phyloP scores from a whole-genome alignment of 495 filamentous ascomycete species.

The Trichoderma virens region DNA sequence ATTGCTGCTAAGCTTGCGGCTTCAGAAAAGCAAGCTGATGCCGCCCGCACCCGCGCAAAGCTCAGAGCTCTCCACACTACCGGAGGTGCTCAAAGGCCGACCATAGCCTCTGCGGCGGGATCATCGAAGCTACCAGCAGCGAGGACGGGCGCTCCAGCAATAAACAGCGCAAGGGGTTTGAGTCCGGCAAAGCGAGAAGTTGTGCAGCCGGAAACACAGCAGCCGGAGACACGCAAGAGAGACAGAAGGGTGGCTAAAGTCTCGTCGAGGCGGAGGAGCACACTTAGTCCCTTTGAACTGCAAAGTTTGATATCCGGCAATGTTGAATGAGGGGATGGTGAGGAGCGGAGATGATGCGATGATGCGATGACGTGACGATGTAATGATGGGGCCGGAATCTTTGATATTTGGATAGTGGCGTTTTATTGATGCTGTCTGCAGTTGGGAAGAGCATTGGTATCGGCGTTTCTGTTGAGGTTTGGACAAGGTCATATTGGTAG shows the following conservation, averaged over 20 bases:
- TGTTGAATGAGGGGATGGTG: conserved; percentile 7
- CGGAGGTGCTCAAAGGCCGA: conserved; percentile 7
- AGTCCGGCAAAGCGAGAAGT: conserved; percentile 9
- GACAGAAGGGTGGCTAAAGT: conserved; percentile 36
- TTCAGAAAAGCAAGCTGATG: conserved; percentile 48
- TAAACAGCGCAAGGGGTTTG: background rate
- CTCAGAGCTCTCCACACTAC: conserved; percentile 30
- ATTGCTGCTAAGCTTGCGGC: conserved; percentile 50
- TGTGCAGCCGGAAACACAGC: background rate
- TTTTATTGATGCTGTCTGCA: too few species aligned
- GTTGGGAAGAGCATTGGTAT: too few species aligned
- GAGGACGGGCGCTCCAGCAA: background rate
- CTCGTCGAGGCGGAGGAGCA: conserved; percentile 56
- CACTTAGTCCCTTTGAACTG: conserved; percentile 63
- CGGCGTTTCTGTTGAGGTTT: too few species aligned
- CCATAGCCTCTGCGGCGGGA: conserved; percentile 11
- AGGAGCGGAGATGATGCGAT: background rate
- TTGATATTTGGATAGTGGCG: background rate
- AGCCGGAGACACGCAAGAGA: conserved; percentile 32
- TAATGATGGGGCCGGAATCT: too few species aligned
- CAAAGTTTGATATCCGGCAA: conserved; percentile 49
- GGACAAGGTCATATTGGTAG: too few species aligned
- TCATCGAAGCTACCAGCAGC: background rate
- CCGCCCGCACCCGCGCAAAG: conserved; percentile 47
- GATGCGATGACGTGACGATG: background rate